Evolutionary conservation across 2,329 filamentous ascomycete genomes (phyloP).

Genomic region (Penicillium italicum): DNA sequence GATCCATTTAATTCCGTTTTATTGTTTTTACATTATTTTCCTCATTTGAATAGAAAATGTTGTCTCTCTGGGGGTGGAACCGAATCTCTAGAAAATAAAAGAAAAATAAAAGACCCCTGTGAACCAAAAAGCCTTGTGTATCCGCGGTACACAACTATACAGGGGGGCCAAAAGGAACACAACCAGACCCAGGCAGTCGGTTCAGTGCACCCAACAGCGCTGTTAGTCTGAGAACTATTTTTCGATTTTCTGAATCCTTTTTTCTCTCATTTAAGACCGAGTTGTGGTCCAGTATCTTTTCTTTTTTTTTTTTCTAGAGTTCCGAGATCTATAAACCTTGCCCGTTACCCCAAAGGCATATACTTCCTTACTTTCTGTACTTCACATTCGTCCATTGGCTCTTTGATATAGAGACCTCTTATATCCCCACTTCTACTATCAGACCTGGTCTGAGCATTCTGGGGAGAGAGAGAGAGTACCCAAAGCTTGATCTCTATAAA

Average conservation of each 20-base stretch:
- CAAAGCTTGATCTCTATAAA: background rate
- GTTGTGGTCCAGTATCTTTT: constrained; percentile 20
- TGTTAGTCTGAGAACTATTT: constrained; percentile 18
- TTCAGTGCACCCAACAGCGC: constrained; percentile 23
- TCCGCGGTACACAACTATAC: constrained; percentile 27
- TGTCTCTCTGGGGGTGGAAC: constrained; percentile 22
- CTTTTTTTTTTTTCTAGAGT: constrained; percentile 5
- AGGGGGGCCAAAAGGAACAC: constrained; percentile 25
- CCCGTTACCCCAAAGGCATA: background rate
- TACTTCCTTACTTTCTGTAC: constrained; percentile 5
- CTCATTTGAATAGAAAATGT: background rate
- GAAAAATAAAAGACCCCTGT: constrained; percentile 8
- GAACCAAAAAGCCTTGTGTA: constrained; percentile 21
- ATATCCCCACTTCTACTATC: background rate
- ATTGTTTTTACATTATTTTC: constrained; percentile 2
- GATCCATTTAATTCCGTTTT: constrained; percentile 1
- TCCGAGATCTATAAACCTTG: constrained; percentile 23
- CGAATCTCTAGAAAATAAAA: background rate
- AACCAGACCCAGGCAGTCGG: constrained; percentile 19
- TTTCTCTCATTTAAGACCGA: constrained; percentile 21
- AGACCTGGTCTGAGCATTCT: background rate
- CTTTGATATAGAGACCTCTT: constrained; percentile 3
- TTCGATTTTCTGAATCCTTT: constrained; percentile 6
- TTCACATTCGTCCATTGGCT: background rate
- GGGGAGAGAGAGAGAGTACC: too few species aligned